Base-by-base conservation (phyloP, 2,329 filamentous ascomycete species). In the Penicillium capsulatum region DNA sequence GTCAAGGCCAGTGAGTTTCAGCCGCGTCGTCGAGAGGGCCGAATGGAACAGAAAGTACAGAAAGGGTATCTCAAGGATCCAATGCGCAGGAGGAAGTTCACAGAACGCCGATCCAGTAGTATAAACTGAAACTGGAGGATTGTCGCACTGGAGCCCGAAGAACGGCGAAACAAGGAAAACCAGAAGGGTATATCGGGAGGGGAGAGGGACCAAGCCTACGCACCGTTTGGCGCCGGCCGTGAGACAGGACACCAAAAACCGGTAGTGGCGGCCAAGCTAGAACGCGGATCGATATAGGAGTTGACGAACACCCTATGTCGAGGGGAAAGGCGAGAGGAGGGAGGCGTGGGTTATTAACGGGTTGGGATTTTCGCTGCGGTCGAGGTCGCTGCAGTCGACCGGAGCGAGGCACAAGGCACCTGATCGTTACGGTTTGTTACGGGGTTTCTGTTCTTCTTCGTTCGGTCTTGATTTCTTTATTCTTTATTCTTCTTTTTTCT, bases 221-320 rank as follows among this genome's bases (percentile, higher is more conserved):
- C 64, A 67, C 64, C 64, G 63, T 66, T 64, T 66, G 64, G 64
- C 64, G 64, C 64, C 63, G 63, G 64, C 60, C 64, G 63, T 64
- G 57, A 66, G 63, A 67, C 64, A 66, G 64, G 63, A 67, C 64
- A 67, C 63, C 64, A 66, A 65, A 58, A 57, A 65, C 62, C 64
- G 64, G 63, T 64, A 65, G 63, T 66, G 64, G 64, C 64, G 64
- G 63, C 64, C 64, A 67, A 62, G 57, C 58, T 50, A 57, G 40
- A 56, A 59, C 55, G 51, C 58, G 57, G n/a, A 57, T 61, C 59
- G 56, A 60, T 58, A 44, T 54, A 48, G 47, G 57, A 57, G 56
- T 57, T 51, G 56, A 50, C 57, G 44, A 50, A 52, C 49, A 47
- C 50, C 45, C 48, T 46, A 54, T 54, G 42, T 38, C 22, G 33